Conservation (phyloP, 352 stramenopile species). For the Sclerospora graminicola region DNA sequence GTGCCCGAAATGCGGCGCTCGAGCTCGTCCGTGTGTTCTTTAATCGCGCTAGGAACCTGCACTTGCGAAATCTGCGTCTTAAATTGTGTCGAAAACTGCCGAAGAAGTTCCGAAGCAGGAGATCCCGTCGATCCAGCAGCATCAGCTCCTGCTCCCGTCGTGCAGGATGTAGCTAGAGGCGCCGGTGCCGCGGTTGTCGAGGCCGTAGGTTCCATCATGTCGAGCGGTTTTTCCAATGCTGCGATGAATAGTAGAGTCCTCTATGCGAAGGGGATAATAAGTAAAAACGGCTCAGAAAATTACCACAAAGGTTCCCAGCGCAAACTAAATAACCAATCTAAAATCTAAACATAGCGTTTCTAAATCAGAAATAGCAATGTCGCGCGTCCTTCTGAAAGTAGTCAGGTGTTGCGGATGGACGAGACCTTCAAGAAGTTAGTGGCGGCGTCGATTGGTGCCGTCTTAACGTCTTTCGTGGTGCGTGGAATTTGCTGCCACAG, state of each 20-base stretch:
- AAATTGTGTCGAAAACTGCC: slow-evolving; percentile 23
- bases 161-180: neutral
- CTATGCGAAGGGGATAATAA: no score
- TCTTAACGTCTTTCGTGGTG: slow-evolving; percentile 64
- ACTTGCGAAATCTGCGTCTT: slow-evolving; percentile 32
- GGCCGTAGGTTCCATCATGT: slow-evolving; percentile 20
- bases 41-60: slow-evolving; percentile 55
- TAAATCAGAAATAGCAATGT: no score
- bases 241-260: no score
- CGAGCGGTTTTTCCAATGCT: neutral
- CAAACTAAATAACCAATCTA: no score
- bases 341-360: no score
- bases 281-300: slow-evolving; percentile 5
- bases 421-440: slow-evolving; percentile 55
- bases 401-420: slow-evolving; percentile 31
- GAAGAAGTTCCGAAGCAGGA: slow-evolving; percentile 11
- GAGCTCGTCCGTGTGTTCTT: slow-evolving; percentile 61
- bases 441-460: slow-evolving; percentile 49
- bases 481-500: slow-evolving; percentile 5
- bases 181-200: neutral
- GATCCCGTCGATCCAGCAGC: neutral
- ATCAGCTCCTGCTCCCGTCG: neutral
- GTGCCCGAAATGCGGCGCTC: slow-evolving; percentile 59
- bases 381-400: no score
- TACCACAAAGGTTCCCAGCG: slow-evolving; percentile 1